Evolutionary conservation across 1,139 yeast species (phyloP), one percentile per base, ranked within the genome.

Genomic region (Hansenula anomala): DNA sequence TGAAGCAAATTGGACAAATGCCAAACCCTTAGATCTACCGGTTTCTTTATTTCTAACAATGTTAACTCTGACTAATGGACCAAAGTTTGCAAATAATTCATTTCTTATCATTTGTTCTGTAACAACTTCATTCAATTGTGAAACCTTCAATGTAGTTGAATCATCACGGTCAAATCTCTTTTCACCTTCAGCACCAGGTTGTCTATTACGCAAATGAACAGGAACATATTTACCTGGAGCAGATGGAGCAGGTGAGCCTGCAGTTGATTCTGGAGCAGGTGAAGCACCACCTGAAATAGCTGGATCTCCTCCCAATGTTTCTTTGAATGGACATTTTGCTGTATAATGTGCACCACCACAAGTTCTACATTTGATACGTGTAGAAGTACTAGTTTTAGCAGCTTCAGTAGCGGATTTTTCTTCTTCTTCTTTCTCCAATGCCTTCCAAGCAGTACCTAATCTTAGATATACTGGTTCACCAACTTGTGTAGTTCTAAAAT

Each of bases 291-390:
- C 63, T 35, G 66, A 64, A 30, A 62, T 64, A 14, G 67, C 57
- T 27, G 68, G 69, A 16, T 64, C 59, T 28, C 67, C 67, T 38
- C 90, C 94, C 63, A 92, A 72, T 32, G 94, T 85, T 56, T 85
- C 95, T 69, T 86, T 90, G 75, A 81, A 88, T 49, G 98, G 98
- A 84, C 99, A 92, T 68, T 85, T 82, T 61, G 90, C 71, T 30
- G 97, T 86, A 76, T 82, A 88, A 74, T 92, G 99, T 52, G 80
- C 85, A 58, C 96, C 97, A 49, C 84, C 83, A 83, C 99, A 92
- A 43, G 76, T 71, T 77, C 97, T 86, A 78, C 98, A 92, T 57
- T 68, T 71, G 56, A 83, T 67, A 33, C 75, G 63, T 50, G 70
- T 73, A 42, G 65, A 65, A 37, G 73, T 64, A 36, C 69, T 71